Evolutionary conservation across 495 filamentous ascomycete genomes (phyloP).

Genomic region (Haplographium delicatum): DNA sequence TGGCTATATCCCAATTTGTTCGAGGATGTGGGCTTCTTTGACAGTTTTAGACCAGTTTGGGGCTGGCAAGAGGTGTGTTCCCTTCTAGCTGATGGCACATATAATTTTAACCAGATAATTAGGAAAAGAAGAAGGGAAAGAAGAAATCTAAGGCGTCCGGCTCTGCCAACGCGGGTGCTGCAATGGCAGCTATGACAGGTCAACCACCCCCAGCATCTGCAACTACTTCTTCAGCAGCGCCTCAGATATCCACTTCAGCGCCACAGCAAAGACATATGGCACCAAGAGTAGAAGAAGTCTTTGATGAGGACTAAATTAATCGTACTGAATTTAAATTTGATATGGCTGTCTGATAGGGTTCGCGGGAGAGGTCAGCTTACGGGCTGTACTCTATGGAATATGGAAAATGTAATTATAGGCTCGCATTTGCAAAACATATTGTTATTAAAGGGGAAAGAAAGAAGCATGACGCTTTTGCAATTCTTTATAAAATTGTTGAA

Average conservation of each 20-base stretch:
- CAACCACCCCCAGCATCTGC: conserved; percentile 52
- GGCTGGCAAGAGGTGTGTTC: conserved; percentile 90
- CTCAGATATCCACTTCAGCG: conserved; percentile 40
- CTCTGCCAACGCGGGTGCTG: conserved; percentile 36
- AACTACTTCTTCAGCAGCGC: conserved; percentile 52
- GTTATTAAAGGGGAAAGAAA: no score
- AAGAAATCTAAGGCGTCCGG: conserved; percentile 36
- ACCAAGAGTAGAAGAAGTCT: conserved; percentile 62
- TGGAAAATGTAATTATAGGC: no score
- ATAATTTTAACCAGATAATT: conserved; percentile 26
- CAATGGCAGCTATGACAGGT: conserved; percentile 41
- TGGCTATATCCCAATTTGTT: conserved; percentile 99
- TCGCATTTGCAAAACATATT: no score
- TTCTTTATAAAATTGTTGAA: no score
- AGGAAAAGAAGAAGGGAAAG: conserved; percentile 62
- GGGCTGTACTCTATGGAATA: no score
- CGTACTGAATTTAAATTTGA: neutral
- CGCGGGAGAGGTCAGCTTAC: no score
- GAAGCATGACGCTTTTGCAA: no score
- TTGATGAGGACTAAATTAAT: conserved; percentile 46
- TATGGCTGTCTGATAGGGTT: no score
- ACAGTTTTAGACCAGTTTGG: conserved; percentile 95
- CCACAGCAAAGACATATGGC: conserved; percentile 47
- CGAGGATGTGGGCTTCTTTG: conserved; percentile 97
- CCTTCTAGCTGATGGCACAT: neutral